Conservation (phyloP, 2,329 filamentous ascomycete genomes). For the Scedosporium boydii region DNA sequence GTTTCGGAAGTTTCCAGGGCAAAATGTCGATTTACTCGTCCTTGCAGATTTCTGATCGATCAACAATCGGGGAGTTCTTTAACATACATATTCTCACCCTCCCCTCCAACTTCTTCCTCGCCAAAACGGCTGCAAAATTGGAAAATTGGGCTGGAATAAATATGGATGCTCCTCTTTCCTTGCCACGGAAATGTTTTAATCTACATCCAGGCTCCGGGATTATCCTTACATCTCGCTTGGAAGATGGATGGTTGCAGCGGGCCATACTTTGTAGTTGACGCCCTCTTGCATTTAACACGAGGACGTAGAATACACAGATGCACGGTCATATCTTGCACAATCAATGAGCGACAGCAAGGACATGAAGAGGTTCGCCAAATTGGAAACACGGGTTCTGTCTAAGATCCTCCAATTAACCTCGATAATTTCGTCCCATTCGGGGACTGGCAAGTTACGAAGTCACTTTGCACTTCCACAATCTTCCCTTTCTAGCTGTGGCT, state of each 20-base stretch:
- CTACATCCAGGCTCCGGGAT: neutral
- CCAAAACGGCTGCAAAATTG: neutral
- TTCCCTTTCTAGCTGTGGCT: no score
- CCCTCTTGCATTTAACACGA: no score
- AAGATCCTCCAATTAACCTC: neutral
- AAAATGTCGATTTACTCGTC: neutral
- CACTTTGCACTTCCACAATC: no score
- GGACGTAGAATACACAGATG: no score
- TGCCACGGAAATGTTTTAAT: neutral
- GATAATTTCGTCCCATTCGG: neutral
- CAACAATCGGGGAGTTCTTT: no score
- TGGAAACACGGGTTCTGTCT: neutral
- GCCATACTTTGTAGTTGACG: no score
- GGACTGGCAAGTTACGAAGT: no score
- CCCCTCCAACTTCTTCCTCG: neutral
- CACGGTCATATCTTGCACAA: neutral
- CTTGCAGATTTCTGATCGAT: neutral
- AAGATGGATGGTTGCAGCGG: neutral
- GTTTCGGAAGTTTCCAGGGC: neutral
- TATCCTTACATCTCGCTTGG: neutral
- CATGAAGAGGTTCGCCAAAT: neutral
- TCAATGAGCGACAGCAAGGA: neutral
- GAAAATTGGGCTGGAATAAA: neutral
- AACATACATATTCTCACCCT: no score
- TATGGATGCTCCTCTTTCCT: neutral